phyloP scores from a whole-genome alignment of 1,284 basidiomycete species.

The Pseudozyma sp. region DNA sequence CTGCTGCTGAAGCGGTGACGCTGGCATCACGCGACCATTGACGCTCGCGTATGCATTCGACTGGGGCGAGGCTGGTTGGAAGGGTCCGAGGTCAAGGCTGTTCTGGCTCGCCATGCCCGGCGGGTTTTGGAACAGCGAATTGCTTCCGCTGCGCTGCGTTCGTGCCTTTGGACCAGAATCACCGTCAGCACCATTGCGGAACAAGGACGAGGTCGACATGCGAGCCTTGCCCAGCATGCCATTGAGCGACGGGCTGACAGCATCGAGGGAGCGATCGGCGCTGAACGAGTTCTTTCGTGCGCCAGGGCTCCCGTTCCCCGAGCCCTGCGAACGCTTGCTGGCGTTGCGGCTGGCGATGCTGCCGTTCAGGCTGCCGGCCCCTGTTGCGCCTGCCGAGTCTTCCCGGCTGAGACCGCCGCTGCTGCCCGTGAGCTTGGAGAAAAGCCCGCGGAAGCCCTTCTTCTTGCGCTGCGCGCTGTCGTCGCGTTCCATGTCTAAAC shows the following conservation, averaged over 20 bases:
- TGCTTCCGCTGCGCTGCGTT: constrained; percentile 10
- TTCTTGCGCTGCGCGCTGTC: constrained; percentile 51
- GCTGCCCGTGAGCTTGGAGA: constrained; percentile 53
- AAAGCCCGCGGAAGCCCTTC: constrained; percentile 54
- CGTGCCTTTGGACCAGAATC: constrained; percentile 22
- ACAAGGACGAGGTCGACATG: constrained; percentile 48
- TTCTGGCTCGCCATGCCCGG: constrained; percentile 56
- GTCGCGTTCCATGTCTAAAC: constrained; percentile 24
- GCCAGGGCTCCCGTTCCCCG: constrained; percentile 32
- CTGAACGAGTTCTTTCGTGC: constrained; percentile 40
- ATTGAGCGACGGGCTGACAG: constrained; percentile 11
- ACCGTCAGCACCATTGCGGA: constrained; percentile 29
- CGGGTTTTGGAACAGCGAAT: constrained; percentile 48
- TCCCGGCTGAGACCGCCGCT: constrained; percentile 22
- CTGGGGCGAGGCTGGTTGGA: constrained; percentile 50
- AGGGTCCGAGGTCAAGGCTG: constrained; percentile 60
- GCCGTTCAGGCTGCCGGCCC: constrained; percentile 30
- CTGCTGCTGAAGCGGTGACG: constrained; percentile 24
- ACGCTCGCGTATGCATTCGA: constrained; percentile 13
- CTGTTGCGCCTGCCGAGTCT: constrained; percentile 15
- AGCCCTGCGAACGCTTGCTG: constrained; percentile 48
- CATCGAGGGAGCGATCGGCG: constrained; percentile 47
- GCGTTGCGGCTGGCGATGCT: constrained; percentile 49
- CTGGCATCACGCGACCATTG: constrained; percentile 23
- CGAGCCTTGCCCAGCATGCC: constrained; percentile 43